Base-by-base conservation (phyloP, 352 stramenopile species). In the Globisporangium ultimum region DNA sequence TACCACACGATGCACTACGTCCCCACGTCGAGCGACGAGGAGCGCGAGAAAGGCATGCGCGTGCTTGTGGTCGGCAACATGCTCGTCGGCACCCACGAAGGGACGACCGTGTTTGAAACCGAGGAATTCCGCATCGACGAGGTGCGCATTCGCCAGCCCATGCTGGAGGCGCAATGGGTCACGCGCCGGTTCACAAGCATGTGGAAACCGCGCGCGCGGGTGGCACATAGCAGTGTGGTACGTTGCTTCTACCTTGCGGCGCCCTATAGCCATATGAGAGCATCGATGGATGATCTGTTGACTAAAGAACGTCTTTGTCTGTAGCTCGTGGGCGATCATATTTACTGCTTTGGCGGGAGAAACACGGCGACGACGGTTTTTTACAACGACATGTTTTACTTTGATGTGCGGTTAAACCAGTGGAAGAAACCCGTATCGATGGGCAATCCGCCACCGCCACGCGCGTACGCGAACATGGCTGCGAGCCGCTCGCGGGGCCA, bases 1-100 rank as follows among this genome's bases (percentile, higher is more conserved):
- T 79, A 87, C 58, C 79, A 89, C 65, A 75, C 76, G 12, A 89
- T 91, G 79, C 82, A 91, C 65, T 91, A 91, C 55, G 66, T 89
- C 9, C 59, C 76, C 34, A 58, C 66, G 18, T 58, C 67, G 15
- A 53, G 18, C 5, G 61, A 74, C 28, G 73, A 87, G 14, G 74
- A 80, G 51, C 48, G 34, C 6, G 42, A 48, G 10, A 56, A 53
- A 12, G 81, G 78, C 10, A 66, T 85, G 50, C 69, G 79, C 49
- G 75, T 91, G 55, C 70, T 91, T 28, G 72, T 91, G 13, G 41
- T 91, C 13, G 81, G 81, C 12, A 90, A 90, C 63, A 63, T 84
- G 1, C 48, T 88, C 10, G 67, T 90, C n/a, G 68, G 28, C 32
- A 14, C 18, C 55, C 50, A 54, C 46, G 40, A 9, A 63, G 45